phyloP scores from a whole-genome alignment of 1,139 yeast species.

The Geotrichum siamense region DNA sequence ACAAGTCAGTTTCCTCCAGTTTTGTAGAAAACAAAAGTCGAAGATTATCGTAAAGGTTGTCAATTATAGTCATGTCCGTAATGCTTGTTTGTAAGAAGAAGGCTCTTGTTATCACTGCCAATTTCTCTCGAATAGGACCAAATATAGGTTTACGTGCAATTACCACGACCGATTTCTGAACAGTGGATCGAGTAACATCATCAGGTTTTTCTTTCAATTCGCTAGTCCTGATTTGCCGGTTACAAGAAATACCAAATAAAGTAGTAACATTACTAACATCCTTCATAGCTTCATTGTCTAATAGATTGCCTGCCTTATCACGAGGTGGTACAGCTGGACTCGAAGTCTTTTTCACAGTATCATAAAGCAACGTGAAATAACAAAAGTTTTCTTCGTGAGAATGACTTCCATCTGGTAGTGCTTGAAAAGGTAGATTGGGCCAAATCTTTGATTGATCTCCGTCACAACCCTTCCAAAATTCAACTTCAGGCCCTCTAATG shows the following conservation, averaged over 20 bases:
- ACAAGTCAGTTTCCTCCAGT: slow-evolving; percentile 49
- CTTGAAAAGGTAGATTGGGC: slow-evolving; percentile 88
- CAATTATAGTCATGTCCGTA: slow-evolving; percentile 58
- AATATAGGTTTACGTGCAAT: slow-evolving; percentile 79
- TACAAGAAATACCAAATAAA: slow-evolving; percentile 88
- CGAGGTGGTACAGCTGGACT: slow-evolving; percentile 40
- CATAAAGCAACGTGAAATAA: slow-evolving; percentile 75
- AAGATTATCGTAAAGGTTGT: slow-evolving; percentile 64
- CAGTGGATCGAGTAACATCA: slow-evolving; percentile 78
- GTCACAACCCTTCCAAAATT: slow-evolving; percentile 76
- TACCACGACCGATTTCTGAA: slow-evolving; percentile 89
- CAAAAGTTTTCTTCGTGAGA: slow-evolving; percentile 87
- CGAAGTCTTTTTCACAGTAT: slow-evolving; percentile 47
- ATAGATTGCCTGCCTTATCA: slow-evolving; percentile 31
- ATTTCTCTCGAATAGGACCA: slow-evolving; percentile 75
- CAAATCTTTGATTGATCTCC: slow-evolving; percentile 49
- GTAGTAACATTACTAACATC: slow-evolving; percentile 53
- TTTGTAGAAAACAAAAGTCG: slow-evolving; percentile 39
- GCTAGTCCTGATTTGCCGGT: slow-evolving; percentile 66
- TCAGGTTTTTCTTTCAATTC: slow-evolving; percentile 51
- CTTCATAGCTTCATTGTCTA: slow-evolving; percentile 26
- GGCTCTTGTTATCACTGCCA: slow-evolving; percentile 81
- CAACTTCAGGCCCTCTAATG: slow-evolving; percentile 89
- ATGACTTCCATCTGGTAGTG: slow-evolving; percentile 94
- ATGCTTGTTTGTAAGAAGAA: slow-evolving; percentile 78